Base-by-base conservation (phyloP, 352 stramenopile genomes). In the Phytopythium litorale region DNA sequence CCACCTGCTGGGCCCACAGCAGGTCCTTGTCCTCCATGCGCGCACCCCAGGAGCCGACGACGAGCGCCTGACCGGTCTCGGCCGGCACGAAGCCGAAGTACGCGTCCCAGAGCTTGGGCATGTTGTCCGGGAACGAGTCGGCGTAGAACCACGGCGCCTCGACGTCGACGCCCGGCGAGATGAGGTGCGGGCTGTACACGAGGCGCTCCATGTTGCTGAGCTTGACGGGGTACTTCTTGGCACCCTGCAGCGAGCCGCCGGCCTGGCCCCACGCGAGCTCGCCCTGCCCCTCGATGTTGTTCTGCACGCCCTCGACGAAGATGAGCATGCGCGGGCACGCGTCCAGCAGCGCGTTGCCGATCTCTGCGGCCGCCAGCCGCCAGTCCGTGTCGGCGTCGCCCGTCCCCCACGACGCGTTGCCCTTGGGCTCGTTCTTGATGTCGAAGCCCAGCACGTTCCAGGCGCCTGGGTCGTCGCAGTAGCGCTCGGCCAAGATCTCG, bases 371-470 rank as follows among this genome's bases (percentile, higher is more conserved):
- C 35, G 78, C 73, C 23, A 89, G 56, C 33, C 75, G 68, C 81
- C 80, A 92, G 70, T 92, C 83, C n/a, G 80, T 90, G 51, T 70
- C 60, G 54, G 66, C 58, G 46, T 87, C 69, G 48, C 77, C 80
- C 62, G 71, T 75, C 7, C 79, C 83, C 83, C 83, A 92, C 38
- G 80, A 81, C 1, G 83, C 77, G 33, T 72, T 84, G 5, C 81
- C 81, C 52, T 88, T 87, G 2, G 83, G 83, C 50, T 92, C 81
- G 68, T 90, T 92, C 66, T 92, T 92, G 63, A 92, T 75, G 55
- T 92, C 81, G 35, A 90, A 72, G 40, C 77, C 83, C 37, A 92
- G 67, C 3, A 92, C 81, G 52, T 92, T 92, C 83, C 83, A 92
- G 6, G 76, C 71, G 15, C 70, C 61, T 0, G 76, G 70, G 57